Base-by-base conservation (phyloP, 495 filamentous ascomycete genomes). In the Tuber brumale region DNA sequence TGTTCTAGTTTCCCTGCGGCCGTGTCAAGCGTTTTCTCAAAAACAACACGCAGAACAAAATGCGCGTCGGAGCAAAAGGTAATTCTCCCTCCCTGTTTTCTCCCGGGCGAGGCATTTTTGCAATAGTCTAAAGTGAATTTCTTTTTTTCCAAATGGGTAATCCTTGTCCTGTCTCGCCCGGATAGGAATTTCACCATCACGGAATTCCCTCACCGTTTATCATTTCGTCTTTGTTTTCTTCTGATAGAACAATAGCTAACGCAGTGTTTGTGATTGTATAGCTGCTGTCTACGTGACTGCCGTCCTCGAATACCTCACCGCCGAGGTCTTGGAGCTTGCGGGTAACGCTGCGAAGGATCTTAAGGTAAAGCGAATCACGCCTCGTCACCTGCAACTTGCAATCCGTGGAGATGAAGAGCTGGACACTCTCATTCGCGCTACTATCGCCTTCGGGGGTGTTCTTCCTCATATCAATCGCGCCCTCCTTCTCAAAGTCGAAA, bases 1-100 rank as follows among this genome's bases (percentile, higher is more conserved):
- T 57, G 73, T 39, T 79, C 76, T 84, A 99, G 96, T 99, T 99
- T 87, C 95, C 95, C 61, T 99, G 95, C 84, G 95, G 95, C 86
- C 96, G 95, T 91, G 94, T 99, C 83, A 99, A 99, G 91, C 94
- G 95, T 87, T 97, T 97, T 88, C 87, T 99, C 83, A 97, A 97
- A 89, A 95, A 95, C 85, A 97, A 97, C 86, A 98, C 95, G 39
- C 95, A 97, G 82, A 96, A 97, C 86, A 98, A 98, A 89, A 98
- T 97, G 94, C 95, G 95, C 87, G 96, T 99, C 80, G 96, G 95
- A 82, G 95, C 95, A 81, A 99, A 99, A 88, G 89, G 89, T 91
- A 85, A 42, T 83, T 77, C 8, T 35, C 46, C 9, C 23, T 72
- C 51, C n/a, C 16, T 31, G 27, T 66, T 66, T 18, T 66, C 31